These are phyloP conservation scores for Colletotrichum sansevieriae DNA, from an alignment of 2,329 filamentous ascomycete genomes.

Conservation along the genomic window DNA sequence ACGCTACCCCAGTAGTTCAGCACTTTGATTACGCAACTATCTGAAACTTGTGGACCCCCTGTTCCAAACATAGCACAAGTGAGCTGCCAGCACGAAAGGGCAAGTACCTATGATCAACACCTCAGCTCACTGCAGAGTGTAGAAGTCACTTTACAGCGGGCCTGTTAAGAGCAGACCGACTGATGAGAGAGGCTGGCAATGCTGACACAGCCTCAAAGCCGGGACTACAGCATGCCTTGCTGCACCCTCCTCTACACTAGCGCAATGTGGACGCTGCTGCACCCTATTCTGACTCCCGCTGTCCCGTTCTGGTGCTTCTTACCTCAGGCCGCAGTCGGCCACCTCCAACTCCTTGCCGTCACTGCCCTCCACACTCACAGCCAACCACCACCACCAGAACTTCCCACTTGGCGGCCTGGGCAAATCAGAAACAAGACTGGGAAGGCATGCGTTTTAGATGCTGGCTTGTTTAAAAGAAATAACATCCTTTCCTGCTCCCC, in stretches of 20 bases:
- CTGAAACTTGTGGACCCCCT: constrained; percentile 35
- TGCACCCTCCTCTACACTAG: constrained; percentile 5
- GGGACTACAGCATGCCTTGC: constrained; percentile 39
- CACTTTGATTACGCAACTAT: constrained; percentile 29
- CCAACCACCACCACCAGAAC: constrained; percentile 27
- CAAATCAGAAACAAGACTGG: constrained; percentile 33
- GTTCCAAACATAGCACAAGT: constrained; percentile 41
- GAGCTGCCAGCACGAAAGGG: constrained; percentile 9
- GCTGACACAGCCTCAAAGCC: constrained; percentile 42
- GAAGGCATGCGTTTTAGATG: constrained; percentile 34
- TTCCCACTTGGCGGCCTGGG: constrained; percentile 36
- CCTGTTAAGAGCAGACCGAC: not conserved
- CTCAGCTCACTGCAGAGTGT: not conserved
- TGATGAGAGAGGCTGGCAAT: constrained; percentile 38
- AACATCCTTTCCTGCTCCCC: constrained; percentile 28
- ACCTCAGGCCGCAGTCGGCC: not conserved
- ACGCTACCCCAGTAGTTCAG: too few relatives aligned
- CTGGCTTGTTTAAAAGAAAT: constrained; percentile 34
- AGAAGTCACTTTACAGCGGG: not conserved
- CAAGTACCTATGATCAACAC: constrained; percentile 13
- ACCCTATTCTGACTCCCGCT: constrained; percentile 28
- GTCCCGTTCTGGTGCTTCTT: constrained; percentile 24
- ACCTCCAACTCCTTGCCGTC: constrained; percentile 3
- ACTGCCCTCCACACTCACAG: constrained; percentile 12
- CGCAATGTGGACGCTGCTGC: not conserved